Evolutionary conservation across 257 asterid genomes (phyloP).

Genomic region (Solanum gandarillasii): DNA sequence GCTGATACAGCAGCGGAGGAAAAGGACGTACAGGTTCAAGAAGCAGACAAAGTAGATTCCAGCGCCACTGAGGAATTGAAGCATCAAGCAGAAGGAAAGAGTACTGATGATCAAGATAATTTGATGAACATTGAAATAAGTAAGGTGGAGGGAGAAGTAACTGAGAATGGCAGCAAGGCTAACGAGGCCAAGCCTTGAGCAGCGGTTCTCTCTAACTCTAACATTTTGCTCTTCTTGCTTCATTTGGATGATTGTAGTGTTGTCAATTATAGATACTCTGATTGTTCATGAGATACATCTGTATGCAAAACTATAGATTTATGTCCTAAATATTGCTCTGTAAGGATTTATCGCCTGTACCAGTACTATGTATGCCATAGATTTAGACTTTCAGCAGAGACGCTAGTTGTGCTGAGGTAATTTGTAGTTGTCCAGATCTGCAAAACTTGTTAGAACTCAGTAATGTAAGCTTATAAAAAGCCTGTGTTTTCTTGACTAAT

Average conservation of each 20-base stretch:
- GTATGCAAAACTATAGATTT: conserved; percentile 19
- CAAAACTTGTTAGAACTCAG: neutral
- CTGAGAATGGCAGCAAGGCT: conserved; percentile 12
- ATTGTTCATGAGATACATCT: conserved; percentile 15
- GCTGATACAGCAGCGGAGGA: neutral
- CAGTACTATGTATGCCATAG: conserved; percentile 3
- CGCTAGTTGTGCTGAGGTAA: neutral
- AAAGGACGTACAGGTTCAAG: neutral
- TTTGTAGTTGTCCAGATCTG: conserved; percentile 10
- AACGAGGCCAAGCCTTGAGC: conserved; percentile 12
- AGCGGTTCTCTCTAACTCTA: neutral
- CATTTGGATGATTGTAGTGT: conserved; percentile 1
- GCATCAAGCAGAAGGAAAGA: neutral
- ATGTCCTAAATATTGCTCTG: conserved; percentile 1
- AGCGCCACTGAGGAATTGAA: neutral
- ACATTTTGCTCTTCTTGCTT: conserved; percentile 1
- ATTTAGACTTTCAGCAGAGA: conserved; percentile 5
- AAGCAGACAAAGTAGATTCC: neutral
- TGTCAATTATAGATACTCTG: conserved; percentile 8
- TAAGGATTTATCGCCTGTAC: conserved; percentile 10
- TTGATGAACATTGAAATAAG: neutral
- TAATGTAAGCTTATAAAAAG: neutral
- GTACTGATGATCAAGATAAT: conserved; percentile 1
- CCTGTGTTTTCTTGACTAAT: neutral
- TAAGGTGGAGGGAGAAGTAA: conserved; percentile 17